phyloP scores from a whole-genome alignment of 192 early-diverging fungal species.

The Rhizoclosmatium sp. region DNA sequence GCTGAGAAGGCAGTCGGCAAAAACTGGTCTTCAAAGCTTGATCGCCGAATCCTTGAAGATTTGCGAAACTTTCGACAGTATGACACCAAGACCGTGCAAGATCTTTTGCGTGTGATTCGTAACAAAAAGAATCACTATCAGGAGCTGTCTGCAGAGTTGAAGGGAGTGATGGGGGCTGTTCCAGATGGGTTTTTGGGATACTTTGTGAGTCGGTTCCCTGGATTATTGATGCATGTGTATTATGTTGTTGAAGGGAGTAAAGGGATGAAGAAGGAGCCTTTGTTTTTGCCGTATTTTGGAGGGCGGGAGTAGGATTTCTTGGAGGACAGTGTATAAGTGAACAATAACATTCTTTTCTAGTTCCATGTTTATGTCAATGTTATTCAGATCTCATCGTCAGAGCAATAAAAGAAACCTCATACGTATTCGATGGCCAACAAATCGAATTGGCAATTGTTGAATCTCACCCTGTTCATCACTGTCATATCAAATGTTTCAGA shows the following conservation, averaged over 20 bases:
- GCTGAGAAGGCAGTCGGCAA: conserved; percentile 66
- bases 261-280: conserved; percentile 38
- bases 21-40: conserved; percentile 82
- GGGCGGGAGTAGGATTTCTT: not conserved
- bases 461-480: too few relatives aligned
- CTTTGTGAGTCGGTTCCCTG: conserved; percentile 90
- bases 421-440: too few relatives aligned
- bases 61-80: conserved; percentile 95
- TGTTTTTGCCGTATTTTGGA: conserved; percentile 49
- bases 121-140: conserved; percentile 99
- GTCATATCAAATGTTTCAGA: too few relatives aligned
- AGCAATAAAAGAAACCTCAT: too few relatives aligned
- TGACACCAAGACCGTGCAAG: conserved; percentile 81
- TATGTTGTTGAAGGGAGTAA: conserved; percentile 68
- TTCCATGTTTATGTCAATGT: too few relatives aligned
- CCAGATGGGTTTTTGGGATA: conserved; percentile 90
- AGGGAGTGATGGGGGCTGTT: conserved; percentile 79
- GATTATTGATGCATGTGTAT: conserved; percentile 88
- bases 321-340: not conserved
- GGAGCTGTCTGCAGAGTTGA: conserved; percentile 81
- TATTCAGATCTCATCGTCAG: too few relatives aligned
- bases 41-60: conserved; percentile 76
- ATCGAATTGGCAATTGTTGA: too few relatives aligned
- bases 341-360: not conserved
- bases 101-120: conserved; percentile 88